These are phyloP conservation scores for Hordeum vulgare DNA, from an alignment of 176 grass and related monocot species.

Conservation along the genomic window DNA sequence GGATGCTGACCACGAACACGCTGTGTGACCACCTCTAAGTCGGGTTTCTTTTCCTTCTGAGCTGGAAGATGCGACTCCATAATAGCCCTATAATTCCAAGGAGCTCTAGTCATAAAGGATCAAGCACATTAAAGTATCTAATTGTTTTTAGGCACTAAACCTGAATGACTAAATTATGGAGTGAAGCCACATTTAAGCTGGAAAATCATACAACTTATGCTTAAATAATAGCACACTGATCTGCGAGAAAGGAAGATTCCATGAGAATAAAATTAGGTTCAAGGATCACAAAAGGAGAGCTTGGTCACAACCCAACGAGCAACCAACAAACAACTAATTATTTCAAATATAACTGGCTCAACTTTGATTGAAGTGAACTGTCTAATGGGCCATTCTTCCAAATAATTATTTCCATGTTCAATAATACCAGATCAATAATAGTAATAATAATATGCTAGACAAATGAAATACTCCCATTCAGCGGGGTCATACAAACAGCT, in stretches of 20 bases:
- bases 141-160: not conserved
- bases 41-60: slow-evolving; percentile 62
- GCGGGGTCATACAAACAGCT: not conserved
- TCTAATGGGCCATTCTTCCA: not conserved
- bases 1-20: slow-evolving; percentile 72
- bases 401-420: not conserved
- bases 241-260: not conserved
- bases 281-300: not conserved
- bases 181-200: not conserved
- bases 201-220: not conserved
- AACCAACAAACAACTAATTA: not conserved
- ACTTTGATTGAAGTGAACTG: not conserved
- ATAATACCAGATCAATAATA: not conserved
- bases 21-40: slow-evolving; percentile 59
- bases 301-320: not conserved
- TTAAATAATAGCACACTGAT: not conserved
- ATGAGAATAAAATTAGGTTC: not conserved
- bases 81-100: slow-evolving; percentile 58
- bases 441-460: not conserved
- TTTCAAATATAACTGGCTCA: not conserved
- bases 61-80: slow-evolving; percentile 68
- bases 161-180: not conserved
- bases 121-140: not conserved
- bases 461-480: not conserved
- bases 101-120: not conserved